These are phyloP conservation scores for Phytopythium ostracodes DNA, from an alignment of 352 stramenopile genomes.

Conservation along the genomic window DNA sequence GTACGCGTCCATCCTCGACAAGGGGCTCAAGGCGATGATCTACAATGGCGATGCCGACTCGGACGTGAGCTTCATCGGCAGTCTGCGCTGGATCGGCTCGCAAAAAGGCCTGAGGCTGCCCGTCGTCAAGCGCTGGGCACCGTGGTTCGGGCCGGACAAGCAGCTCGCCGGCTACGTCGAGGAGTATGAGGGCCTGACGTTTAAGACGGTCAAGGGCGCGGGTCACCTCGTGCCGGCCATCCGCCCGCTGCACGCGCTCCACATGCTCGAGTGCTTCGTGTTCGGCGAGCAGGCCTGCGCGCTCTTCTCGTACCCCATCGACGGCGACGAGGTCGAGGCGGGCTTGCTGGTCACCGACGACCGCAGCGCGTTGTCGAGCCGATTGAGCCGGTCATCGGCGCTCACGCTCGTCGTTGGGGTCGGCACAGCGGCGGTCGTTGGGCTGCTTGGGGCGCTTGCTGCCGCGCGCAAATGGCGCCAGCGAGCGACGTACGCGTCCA, in stretches of 20 bases:
- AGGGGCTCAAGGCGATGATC: slow-evolving; percentile 52
- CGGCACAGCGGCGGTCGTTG: neutral
- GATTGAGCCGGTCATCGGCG: neutral
- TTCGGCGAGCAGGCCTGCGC: slow-evolving; percentile 47
- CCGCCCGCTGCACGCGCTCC: slow-evolving; percentile 62
- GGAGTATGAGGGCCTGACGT: slow-evolving; percentile 83
- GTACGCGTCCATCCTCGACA: slow-evolving; percentile 59
- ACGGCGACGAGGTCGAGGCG: slow-evolving; percentile 19
- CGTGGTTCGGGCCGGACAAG: slow-evolving; percentile 71
- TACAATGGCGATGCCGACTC: slow-evolving; percentile 80
- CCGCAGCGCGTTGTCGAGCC: neutral
- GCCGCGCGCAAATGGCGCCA: neutral
- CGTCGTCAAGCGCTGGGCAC: slow-evolving; percentile 56
- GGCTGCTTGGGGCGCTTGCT: neutral
- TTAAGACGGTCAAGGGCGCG: slow-evolving; percentile 90
- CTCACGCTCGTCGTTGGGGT: neutral
- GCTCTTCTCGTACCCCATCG: slow-evolving; percentile 45
- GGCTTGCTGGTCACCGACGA: neutral
- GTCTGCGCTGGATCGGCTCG: slow-evolving; percentile 76
- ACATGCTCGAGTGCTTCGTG: slow-evolving; percentile 86
- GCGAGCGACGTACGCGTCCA: neutral
- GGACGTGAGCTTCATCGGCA: slow-evolving; percentile 85
- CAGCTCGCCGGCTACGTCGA: slow-evolving; percentile 88
- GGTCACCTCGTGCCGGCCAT: slow-evolving; percentile 88
- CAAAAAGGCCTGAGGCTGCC: slow-evolving; percentile 54